A percentile compares a stretch with the other conserved stretches of the same genome.
phyloP scores from a whole-genome alignment of 2,329 filamentous ascomycete species.

The Penicillium sp. region DNA sequence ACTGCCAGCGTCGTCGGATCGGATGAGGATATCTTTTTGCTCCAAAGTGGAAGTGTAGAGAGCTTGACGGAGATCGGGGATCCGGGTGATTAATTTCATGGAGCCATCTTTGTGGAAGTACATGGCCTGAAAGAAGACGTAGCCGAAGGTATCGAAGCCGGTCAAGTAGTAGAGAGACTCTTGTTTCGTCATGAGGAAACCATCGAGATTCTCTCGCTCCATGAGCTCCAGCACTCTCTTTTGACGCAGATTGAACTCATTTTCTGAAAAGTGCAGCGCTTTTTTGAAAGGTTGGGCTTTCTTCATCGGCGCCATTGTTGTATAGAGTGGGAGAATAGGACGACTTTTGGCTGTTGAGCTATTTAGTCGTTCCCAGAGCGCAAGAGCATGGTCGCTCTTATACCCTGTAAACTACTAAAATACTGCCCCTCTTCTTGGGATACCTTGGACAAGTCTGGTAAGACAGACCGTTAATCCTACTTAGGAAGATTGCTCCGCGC shows the following conservation, averaged over 20 bases:
- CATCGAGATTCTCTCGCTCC: conserved; percentile 37
- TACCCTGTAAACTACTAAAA: background rate
- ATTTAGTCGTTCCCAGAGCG: background rate
- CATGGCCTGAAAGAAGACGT: conserved; percentile 42
- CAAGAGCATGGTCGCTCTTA: conserved; percentile 2
- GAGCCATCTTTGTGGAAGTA: conserved; percentile 38
- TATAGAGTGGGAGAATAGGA: background rate
- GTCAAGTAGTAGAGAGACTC: conserved; percentile 35
- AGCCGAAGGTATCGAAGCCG: conserved; percentile 39
- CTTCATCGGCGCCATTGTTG: conserved; percentile 5
- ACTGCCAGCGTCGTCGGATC: conserved; percentile 31
- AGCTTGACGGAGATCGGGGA: conserved; percentile 34
- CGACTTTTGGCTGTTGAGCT: background rate
- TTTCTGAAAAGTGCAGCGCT: conserved; percentile 30
- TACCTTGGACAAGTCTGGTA: background rate
- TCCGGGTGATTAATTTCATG: conserved; percentile 34
- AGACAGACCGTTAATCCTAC: conserved; percentile 3
- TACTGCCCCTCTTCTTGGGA: background rate
- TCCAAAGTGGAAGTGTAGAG: conserved; percentile 36
- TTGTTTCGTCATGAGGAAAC: conserved; percentile 39
- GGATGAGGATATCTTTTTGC: conserved; percentile 32
- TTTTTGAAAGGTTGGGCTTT: conserved; percentile 31
- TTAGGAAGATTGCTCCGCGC: conserved; percentile 5
- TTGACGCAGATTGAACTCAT: conserved; percentile 27
- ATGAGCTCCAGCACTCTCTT: conserved; percentile 29